These are phyloP conservation scores for Solanum hybrid DNA, from an alignment of 305 asterid genomes.

Conservation along the genomic window DNA sequence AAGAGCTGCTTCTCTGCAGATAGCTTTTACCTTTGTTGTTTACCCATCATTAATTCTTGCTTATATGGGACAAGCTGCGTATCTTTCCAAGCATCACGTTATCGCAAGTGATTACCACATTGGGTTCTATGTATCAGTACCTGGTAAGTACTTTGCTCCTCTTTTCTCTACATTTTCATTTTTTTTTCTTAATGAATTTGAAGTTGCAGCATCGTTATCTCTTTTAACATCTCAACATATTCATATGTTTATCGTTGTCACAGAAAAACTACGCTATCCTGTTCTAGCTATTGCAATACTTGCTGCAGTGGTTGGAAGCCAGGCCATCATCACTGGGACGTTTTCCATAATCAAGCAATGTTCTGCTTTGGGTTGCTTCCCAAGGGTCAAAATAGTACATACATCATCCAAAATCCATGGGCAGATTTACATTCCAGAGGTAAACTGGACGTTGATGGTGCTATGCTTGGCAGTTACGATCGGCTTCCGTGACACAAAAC, in stretches of 20 bases:
- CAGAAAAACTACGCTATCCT: slow-evolving; percentile 74
- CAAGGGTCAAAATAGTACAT: slow-evolving; percentile 66
- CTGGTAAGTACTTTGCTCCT: slow-evolving; percentile 36
- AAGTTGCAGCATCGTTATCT: background rate
- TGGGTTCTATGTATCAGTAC: slow-evolving; percentile 87
- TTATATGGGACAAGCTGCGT: slow-evolving; percentile 98
- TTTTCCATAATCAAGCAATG: slow-evolving; percentile 91
- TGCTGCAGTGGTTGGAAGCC: slow-evolving; percentile 92
- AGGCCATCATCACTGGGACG: slow-evolving; percentile 81
- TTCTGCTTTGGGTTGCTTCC: slow-evolving; percentile 78
- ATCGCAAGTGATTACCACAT: slow-evolving; percentile 55
- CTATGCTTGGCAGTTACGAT: slow-evolving; percentile 83
- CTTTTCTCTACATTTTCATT: background rate
- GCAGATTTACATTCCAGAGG: slow-evolving; percentile 85
- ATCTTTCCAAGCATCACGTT: slow-evolving; percentile 75
- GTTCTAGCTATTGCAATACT: slow-evolving; percentile 87
- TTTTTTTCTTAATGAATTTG: background rate
- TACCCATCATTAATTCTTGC: slow-evolving; percentile 88
- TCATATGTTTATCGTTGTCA: background rate
- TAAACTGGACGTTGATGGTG: slow-evolving; percentile 86
- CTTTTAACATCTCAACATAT: background rate
- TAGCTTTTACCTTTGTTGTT: slow-evolving; percentile 78
- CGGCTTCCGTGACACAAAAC: slow-evolving; percentile 85
- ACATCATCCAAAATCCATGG: slow-evolving; percentile 79
- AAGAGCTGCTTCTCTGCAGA: slow-evolving; percentile 29